Evolutionary conservation across 805 yeast species (phyloP), one percentile per base, ranked within the genome.

Genomic region (Sugiyamaella smithiae): DNA sequence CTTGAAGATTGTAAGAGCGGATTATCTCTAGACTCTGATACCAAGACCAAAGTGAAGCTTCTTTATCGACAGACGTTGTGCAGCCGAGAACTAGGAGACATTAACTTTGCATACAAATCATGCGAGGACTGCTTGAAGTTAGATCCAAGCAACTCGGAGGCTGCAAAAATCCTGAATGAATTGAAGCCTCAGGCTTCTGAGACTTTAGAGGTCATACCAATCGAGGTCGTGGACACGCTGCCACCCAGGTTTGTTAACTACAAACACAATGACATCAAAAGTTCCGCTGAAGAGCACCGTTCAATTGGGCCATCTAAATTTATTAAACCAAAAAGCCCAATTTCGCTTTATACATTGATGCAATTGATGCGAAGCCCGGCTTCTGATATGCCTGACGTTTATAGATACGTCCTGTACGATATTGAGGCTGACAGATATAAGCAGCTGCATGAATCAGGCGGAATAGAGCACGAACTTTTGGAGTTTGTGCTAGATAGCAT

Each of bases 401-500:
- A 56, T 26, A 23, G 29, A 3, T 53, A 42, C 28, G 25, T 57
- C 23, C 53, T 51, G 43, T 16, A 23, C 31, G 40, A 44, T 36
- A 32, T 49, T 19, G 46, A 45, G 11, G 45, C 51, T 7, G 17
- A 20, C 3, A 41, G 35, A 7, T 46, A 46, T 26, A 31, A 44
- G 2, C 29, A 41, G 9, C 28, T 54, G 9, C 42, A 46, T 20
- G 40, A 49, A 5, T 33, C 48, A 6, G 55, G 54, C 11, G 61
- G 61, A 12, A 46, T 58, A 12, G 58, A 58, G 17, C 43, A 50
- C n/a, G 61, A 58, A 9, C 42, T 55, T 9, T 28, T 57, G 7
- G 61, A 58, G 19, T 51, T 57, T 29, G 31, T 57, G 26, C 43
- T 57, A 16, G 55, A 55, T 16, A 44, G 53, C 5, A 43, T 50